Base-by-base conservation (phyloP, 352 stramenopile genomes). In the Phytophthora brassicae region DNA sequence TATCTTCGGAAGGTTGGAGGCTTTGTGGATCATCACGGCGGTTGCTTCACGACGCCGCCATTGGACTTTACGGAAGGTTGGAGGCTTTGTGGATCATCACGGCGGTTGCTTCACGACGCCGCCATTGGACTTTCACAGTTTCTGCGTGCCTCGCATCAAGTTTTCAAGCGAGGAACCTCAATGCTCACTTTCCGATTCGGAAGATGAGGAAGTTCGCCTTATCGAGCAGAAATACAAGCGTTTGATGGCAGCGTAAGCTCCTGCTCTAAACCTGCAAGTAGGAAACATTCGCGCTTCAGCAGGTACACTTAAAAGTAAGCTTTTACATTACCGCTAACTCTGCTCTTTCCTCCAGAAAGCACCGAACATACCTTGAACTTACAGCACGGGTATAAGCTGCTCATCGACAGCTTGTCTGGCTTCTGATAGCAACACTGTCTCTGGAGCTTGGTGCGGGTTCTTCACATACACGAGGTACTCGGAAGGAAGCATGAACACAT, bases 61-160 rank as follows among this genome's bases (percentile, higher is more conserved):
- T 44, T 72, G 12, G 78, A 87, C 64, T 66, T 89, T 24, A n/a
- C n/a, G n/a, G n/a, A n/a, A n/a, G n/a, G n/a, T n/a, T n/a, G n/a
- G 75, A 6, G 52, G 66, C 36, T 66, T 87, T 38, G 64, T 87
- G 11, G 74, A 85, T 38, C 66, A 81, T 51, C 73, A 82, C 50
- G 61, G 66, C 22, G 74, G 78, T 13, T 84, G 74, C 53, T 87
- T 74, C 72, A 87, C 78, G 6, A 60, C 68, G 0, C 68, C 74
- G 24, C 57, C 78, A 39, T 44, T 72, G 12, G 78, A 87, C 64
- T 66, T 89, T 24, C 77, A 88, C 50, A 88, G 77, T 58, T 86
- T 92, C 20, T 90, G 77, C 31, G 82, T 92, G n/a, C 84, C 84
- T 42, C 82, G 78, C 28, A 92, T 92, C 56, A 88, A 88, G 42